phyloP scores from a whole-genome alignment of 805 yeast genomes.

The Starmerella sirachaensis region DNA sequence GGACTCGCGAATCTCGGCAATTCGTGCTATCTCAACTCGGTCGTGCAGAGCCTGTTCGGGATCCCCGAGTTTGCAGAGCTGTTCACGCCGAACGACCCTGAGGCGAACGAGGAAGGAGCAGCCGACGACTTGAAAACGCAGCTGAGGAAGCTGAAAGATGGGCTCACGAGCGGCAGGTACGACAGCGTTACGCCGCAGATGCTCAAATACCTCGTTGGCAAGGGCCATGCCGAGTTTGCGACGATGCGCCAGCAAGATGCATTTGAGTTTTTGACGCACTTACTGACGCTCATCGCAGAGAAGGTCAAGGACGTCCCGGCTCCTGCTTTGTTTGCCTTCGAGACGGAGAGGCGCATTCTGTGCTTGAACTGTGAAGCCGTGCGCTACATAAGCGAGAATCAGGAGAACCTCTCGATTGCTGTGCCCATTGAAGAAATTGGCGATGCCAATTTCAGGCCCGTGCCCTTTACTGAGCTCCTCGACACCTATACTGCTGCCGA shows the following conservation, averaged over 20 bases:
- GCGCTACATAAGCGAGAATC: conserved; percentile 41
- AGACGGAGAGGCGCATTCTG: conserved; percentile 50
- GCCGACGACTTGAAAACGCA: conserved; percentile 61
- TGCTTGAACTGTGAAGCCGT: conserved; percentile 51
- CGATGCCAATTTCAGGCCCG: conserved; percentile 37
- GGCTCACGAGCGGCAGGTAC: conserved; percentile 61
- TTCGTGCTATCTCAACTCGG: conserved; percentile 80
- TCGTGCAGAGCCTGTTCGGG: conserved; percentile 55
- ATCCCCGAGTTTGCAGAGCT: conserved; percentile 28
- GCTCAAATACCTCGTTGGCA: conserved; percentile 67
- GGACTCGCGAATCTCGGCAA: conserved; percentile 88
- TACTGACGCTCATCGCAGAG: conserved; percentile 46
- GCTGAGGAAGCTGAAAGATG: conserved; percentile 66
- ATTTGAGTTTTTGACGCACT: conserved; percentile 66
- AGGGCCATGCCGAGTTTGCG: conserved; percentile 66
- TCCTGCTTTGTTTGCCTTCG: conserved; percentile 50
- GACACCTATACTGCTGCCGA: conserved; percentile 38
- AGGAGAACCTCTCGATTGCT: conserved; percentile 55
- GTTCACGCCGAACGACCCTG: conserved; percentile 20
- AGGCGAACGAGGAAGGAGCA: conserved; percentile 35
- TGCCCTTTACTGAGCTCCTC: conserved; percentile 42
- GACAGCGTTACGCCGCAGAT: conserved; percentile 58
- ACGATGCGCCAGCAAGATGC: conserved; percentile 93
- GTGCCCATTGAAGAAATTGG: conserved; percentile 39
- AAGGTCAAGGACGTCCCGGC: conserved; percentile 30